Percentiles rank a stretch among this genome's conserved stretches.
These are phyloP conservation scores for Phialophora macrospora DNA, from an alignment of 2,329 filamentous ascomycete species.

Conservation along the genomic window DNA sequence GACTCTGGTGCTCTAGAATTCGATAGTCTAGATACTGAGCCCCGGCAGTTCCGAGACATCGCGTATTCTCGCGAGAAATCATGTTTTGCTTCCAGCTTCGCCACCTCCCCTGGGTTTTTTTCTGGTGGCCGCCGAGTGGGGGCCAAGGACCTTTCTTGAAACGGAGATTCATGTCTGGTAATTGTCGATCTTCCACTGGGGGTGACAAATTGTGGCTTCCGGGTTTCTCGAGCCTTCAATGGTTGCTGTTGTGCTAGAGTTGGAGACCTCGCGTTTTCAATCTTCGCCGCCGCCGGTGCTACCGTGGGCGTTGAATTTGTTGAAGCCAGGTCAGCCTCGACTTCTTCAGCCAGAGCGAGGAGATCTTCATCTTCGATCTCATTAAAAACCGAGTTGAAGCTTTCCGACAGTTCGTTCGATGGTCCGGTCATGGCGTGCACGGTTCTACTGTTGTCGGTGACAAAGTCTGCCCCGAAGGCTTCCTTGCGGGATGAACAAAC, in stretches of 20 bases:
- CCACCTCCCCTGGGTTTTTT: not conserved
- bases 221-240: not conserved
- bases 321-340: conserved; percentile 21
- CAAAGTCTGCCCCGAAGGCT: not conserved
- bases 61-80: not conserved
- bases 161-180: not conserved
- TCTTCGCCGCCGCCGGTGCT: not conserved
- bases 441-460: not conserved
- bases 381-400: conserved; percentile 32
- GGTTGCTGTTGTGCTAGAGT: not conserved
- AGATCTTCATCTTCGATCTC: conserved; percentile 33
- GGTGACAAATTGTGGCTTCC: conserved; percentile 1
- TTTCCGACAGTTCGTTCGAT: conserved; percentile 19
- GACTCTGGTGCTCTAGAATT: not conserved
- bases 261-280: not conserved
- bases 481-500: not conserved
- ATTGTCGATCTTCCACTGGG: not conserved
- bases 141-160: not conserved
- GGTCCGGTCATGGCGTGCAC: not conserved
- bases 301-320: not conserved
- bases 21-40: not conserved
- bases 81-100: not conserved
- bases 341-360: conserved; percentile 26
- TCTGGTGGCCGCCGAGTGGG: not conserved
- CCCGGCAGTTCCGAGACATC: not conserved